Evolutionary conservation across 495 filamentous ascomycete species (phyloP), one percentile per base, ranked within the genome.

Genomic region (Daldinia caldariorum): DNA sequence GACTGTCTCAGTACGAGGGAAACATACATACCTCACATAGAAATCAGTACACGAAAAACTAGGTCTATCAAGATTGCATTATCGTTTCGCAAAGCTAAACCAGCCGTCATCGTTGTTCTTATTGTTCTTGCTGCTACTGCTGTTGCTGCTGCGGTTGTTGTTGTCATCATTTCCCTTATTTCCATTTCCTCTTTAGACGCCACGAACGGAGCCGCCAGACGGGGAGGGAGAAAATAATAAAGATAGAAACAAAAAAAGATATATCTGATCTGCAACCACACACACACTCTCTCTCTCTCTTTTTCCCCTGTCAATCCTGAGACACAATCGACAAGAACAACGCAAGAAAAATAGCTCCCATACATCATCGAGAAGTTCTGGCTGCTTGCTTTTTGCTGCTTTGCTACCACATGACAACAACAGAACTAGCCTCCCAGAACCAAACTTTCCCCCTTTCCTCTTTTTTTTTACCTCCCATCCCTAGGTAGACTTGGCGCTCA

Each of bases 51-150:
- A 26, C 26, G 26, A 54, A 53, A 56, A 60, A 47, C 39, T 43
- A 65, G 47, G 70, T 73, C 70, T 73, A 73, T 73, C 38, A 66
- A 69, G 38, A 66, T 73, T 69, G 66, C 66, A 69, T 73, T 73
- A 69, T 66, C 70, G 70, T 72, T 67, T 68, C 43, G 58, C 68
- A 60, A 67, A 63, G 70, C 58, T 43, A 67, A 60, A 26, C 38
- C 68, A 73, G 37, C 61, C 70, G 59, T 67, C 34, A 10, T 35
- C 34, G 5, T 35, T 35, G 34, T 35, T 35, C 6, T 35, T 35
- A 1, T 35, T 35, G 2, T 38, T 67, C 50, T 66, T 47, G 43
- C 16, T 47, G 1, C 3, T 26, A 3, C 26, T 26, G 26, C 26
- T 26, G 26, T 3, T 26, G 26, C 26, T 26, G 26, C 3, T 26